Conservation (phyloP, 1,284 basidiomycete species). For the Termitomyces sp. region DNA sequence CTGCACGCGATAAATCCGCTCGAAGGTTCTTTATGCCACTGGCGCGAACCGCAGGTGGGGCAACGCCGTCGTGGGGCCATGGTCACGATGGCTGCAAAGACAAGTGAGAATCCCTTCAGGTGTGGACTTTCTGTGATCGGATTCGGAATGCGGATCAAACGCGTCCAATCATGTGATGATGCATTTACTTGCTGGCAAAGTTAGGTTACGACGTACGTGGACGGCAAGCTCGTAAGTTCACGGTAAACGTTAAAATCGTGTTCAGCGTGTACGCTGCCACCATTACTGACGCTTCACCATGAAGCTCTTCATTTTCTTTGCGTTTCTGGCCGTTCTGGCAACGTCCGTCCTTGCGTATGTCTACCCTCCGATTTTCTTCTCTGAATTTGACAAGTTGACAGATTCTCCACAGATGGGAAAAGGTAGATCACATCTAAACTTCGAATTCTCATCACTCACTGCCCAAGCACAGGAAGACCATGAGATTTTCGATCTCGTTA, state of each 20-base stretch:
- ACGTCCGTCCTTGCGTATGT: conserved; percentile 47
- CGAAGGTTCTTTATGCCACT: conserved; percentile 74
- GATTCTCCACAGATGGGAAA: conserved; percentile 54
- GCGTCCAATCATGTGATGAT: conserved; percentile 2
- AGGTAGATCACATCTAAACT: conserved; percentile 35
- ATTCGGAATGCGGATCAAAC: conserved; percentile 3
- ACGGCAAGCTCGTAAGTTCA: not conserved
- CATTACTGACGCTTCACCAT: conserved; percentile 30
- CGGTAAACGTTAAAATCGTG: not conserved
- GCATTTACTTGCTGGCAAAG: conserved; percentile 4
- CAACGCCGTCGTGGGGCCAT: conserved; percentile 62
- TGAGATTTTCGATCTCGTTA: conserved; percentile 96
- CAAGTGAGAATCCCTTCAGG: not conserved
- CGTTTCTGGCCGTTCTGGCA: conserved; percentile 39
- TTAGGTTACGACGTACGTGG: too few species aligned
- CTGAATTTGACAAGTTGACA: conserved; percentile 1
- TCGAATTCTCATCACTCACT: not conserved
- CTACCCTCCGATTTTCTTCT: not conserved
- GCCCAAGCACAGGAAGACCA: conserved; percentile 67
- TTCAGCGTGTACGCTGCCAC: not conserved
- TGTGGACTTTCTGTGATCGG: conserved; percentile 12
- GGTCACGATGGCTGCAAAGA: not conserved
- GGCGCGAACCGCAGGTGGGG: conserved; percentile 64
- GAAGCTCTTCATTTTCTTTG: conserved; percentile 36
- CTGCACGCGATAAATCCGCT: conserved; percentile 70